These are phyloP conservation scores for Tricholoma hemisulphureum DNA, from an alignment of 768 basidiomycete species.

Conservation along the genomic window DNA sequence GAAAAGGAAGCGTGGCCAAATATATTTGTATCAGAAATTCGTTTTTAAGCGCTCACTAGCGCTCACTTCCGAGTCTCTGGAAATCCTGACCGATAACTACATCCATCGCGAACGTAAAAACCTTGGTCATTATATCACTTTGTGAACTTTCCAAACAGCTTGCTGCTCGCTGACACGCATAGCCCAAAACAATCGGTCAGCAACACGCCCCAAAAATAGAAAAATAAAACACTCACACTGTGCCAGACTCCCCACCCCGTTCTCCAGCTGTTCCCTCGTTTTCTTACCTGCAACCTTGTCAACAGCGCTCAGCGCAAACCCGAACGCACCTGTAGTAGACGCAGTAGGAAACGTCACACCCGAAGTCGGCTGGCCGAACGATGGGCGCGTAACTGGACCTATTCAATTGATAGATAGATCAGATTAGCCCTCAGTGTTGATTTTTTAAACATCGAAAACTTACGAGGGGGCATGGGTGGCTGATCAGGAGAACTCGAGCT, in stretches of 20 bases:
- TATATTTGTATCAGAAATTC: too few relatives aligned
- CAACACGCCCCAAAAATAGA: constrained; percentile 8
- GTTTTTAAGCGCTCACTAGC: too few relatives aligned
- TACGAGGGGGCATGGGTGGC: constrained; percentile 38
- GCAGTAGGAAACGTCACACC: constrained; percentile 29
- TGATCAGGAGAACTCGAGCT: constrained; percentile 20
- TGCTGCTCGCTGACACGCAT: constrained; percentile 38
- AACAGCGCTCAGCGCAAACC: constrained; percentile 47
- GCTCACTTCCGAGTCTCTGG: too few relatives aligned
- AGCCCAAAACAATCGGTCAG: neutral
- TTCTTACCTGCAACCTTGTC: constrained; percentile 56
- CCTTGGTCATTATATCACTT: too few relatives aligned
- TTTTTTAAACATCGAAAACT: constrained; percentile 20
- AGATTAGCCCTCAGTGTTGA: too few relatives aligned
- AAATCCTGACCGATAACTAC: too few relatives aligned
- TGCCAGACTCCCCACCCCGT: constrained; percentile 42
- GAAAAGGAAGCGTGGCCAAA: too few relatives aligned
- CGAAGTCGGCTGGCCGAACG: constrained; percentile 22
- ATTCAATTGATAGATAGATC: too few relatives aligned
- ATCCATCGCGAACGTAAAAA: too few relatives aligned
- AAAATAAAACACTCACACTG: constrained; percentile 44
- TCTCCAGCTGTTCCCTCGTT: constrained; percentile 49
- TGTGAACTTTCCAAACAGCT: constrained; percentile 47
- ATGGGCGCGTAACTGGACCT: constrained; percentile 24
- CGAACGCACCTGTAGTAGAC: constrained; percentile 31